Evolutionary conservation across 2,329 filamentous ascomycete species (phyloP).

Genomic region (Penicillium sp.): DNA sequence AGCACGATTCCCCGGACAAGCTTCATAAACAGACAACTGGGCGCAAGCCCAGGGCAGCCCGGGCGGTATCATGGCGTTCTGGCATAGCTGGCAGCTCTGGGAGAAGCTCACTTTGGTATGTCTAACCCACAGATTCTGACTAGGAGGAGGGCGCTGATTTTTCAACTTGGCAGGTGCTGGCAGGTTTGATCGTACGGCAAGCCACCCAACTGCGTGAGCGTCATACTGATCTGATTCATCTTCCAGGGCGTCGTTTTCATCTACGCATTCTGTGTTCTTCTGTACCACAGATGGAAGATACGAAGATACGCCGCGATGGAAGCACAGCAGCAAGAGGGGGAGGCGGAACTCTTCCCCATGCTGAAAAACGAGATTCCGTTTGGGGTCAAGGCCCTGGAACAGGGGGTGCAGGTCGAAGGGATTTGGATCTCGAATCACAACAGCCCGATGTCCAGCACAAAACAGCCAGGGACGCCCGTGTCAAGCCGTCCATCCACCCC

Average conservation of each 20-base stretch:
- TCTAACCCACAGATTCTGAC: slow-evolving; percentile 17
- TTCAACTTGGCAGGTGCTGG: slow-evolving; percentile 14
- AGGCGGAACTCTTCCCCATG: slow-evolving; percentile 55
- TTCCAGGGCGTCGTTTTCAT: slow-evolving; percentile 61
- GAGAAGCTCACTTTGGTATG: slow-evolving; percentile 87
- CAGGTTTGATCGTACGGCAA: slow-evolving; percentile 57
- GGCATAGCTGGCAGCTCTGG: slow-evolving; percentile 73
- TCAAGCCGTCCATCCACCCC: slow-evolving; percentile 17
- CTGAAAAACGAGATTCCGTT: slow-evolving; percentile 70
- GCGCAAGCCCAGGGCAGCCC: too few species aligned
- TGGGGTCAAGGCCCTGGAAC: slow-evolving; percentile 79
- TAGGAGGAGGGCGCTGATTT: not conserved
- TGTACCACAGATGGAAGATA: slow-evolving; percentile 55
- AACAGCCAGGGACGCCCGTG: slow-evolving; percentile 22
- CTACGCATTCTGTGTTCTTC: slow-evolving; percentile 65
- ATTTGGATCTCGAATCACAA: slow-evolving; percentile 67
- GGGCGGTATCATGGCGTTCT: slow-evolving; percentile 58
- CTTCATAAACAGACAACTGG: too few species aligned
- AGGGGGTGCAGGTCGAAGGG: slow-evolving; percentile 77
- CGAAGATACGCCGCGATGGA: slow-evolving; percentile 63
- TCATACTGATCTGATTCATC: too few species aligned
- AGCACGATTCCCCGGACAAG: too few species aligned
- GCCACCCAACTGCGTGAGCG: slow-evolving; percentile 2
- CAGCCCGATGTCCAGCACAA: slow-evolving; percentile 30
- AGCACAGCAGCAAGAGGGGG: slow-evolving; percentile 58